Evolutionary conservation across 805 yeast genomes (phyloP), one percentile per base, ranked within the genome.

Genomic region (Starmerella cellae): DNA sequence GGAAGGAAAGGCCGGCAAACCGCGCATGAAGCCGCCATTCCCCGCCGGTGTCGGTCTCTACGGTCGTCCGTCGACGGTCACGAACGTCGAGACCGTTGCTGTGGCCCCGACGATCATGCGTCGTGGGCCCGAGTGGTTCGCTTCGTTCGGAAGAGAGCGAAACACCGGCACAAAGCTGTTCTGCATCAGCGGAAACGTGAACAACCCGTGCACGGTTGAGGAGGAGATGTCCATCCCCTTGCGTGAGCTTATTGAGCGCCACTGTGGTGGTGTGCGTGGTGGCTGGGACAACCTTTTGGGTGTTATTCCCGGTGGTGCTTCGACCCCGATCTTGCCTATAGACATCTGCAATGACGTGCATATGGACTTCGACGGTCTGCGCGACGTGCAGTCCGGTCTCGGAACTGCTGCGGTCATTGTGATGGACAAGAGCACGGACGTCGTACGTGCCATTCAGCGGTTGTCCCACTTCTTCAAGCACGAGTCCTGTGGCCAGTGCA

Each of bases 341-440:
- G 70, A 70, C 35, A 66, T 67, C 27, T 77, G 91, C 63, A 77
- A 71, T 48, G 71, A 71, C 43, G 80, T 79, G 22, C 63, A 81
- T 52, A 83, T 83, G 94, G 94, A 83, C 65, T 83, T 72, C 57
- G 94, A 83, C 60, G 88, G 87, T 23, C 73, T 83, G 56, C 75
- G 75, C 63, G 93, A 79, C 55, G 87, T 69, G 26, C 93, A 88
- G 38, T 78, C 91, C 11, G 91, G 94, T 59, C 71, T 83, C 51
- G 94, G 94, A 51, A 83, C 94, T 38, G 94, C 94, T 31, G 94
- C 94, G 14, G 94, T 83, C 44, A 83, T 83, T 61, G 94, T 83
- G 47, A 77, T 83, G 82, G 80, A 82, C 69, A 79, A 82, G 67
- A 75, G 77, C 55, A 80, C 93, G 30, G 94, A 83, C 60, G 75